phyloP scores from a whole-genome alignment of 2,329 filamentous ascomycete species.

The Volutella citrinella region DNA sequence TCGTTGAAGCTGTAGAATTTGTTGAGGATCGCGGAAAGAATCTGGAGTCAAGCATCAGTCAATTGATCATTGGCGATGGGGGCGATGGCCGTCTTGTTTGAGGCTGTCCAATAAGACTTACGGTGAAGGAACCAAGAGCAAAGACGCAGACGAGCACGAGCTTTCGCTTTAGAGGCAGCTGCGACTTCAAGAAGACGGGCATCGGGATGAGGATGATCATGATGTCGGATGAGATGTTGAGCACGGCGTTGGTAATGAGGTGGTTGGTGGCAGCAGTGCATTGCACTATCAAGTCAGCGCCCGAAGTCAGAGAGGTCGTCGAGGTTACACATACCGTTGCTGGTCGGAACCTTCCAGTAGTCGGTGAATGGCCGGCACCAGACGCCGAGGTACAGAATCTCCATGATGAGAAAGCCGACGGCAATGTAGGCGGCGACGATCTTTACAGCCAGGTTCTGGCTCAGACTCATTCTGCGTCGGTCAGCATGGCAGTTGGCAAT shows the following conservation, averaged over 20 bases:
- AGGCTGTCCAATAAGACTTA: no score
- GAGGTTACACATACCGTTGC: constrained; percentile 33
- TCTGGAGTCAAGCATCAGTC: constrained; percentile 5
- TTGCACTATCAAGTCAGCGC: not conserved
- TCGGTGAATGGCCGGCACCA: constrained; percentile 53
- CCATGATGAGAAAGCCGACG: constrained; percentile 42
- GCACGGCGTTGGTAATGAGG: constrained; percentile 52
- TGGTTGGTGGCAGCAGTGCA: constrained; percentile 55
- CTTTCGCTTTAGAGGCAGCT: constrained; percentile 49
- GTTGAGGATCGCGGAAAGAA: constrained; percentile 26
- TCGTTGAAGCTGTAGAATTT: constrained; percentile 41
- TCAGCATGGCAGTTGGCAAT: no score
- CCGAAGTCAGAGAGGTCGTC: no score
- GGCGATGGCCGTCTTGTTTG: no score
- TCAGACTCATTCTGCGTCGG: constrained; percentile 35
- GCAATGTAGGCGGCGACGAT: constrained; percentile 42
- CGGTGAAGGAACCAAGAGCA: constrained; percentile 41
- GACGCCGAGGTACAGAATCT: constrained; percentile 45
- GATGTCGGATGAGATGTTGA: constrained; percentile 58
- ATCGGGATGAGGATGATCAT: constrained; percentile 56
- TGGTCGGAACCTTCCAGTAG: constrained; percentile 46
- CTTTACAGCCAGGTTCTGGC: constrained; percentile 42
- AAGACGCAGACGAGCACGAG: constrained; percentile 45
- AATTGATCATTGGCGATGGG: no score
- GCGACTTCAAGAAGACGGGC: constrained; percentile 47